Base-by-base conservation (phyloP, 2,329 filamentous ascomycete genomes). In the Harringtonia lauricola region DNA sequence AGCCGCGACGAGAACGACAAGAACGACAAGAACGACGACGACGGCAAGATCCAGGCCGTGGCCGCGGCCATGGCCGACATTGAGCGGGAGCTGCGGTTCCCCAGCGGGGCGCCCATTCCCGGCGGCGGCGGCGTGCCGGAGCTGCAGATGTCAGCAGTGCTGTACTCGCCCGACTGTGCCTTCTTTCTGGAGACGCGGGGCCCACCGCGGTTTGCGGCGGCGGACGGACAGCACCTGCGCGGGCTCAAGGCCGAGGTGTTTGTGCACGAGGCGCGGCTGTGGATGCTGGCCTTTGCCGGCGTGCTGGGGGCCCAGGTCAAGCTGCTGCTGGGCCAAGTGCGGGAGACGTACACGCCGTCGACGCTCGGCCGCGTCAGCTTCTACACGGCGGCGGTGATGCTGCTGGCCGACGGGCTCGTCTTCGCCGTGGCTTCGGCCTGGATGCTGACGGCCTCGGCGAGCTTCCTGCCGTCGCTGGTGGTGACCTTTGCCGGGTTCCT, bases 101-200 rank as follows among this genome's bases (percentile, higher is more conserved):
- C 79, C 3, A 69, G 67, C 15, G 80, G 80, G 2, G 74, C 72
- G 10, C 76, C 78, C 3, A 65, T 76, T 26, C 65, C 66, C 6
- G 41, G 26, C 14, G 41, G 41, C 31, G 18, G 22, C 18, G 42
- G 55, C n/a, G 59, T 74, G 8, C 79, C 80, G 3, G 66, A 63
- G 26, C 65, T 84, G 26, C 68, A 74, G 44, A 74, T 83, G 64
- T 81, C 79, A 2, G 66, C 74, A 7, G 68, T 83, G 19, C 64
- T 82, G 17, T 83, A 77, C 60, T 83, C 80, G 12, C 80, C 80
- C 1, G 80, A 83, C 56, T 84, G 80, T 53, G 74, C 70, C 4
- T 82, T 76, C 58, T 79, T 81, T 47, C 63, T 84, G 29, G 76
- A 81, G 53, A 74, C 74, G 14, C 79, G 76, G 52, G 80, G 80